Percentiles rank a stretch among this genome's conserved stretches.
These are phyloP conservation scores for Skeletonema tropicum DNA, from an alignment of 108 stramenopile genomes.

Conservation along the genomic window DNA sequence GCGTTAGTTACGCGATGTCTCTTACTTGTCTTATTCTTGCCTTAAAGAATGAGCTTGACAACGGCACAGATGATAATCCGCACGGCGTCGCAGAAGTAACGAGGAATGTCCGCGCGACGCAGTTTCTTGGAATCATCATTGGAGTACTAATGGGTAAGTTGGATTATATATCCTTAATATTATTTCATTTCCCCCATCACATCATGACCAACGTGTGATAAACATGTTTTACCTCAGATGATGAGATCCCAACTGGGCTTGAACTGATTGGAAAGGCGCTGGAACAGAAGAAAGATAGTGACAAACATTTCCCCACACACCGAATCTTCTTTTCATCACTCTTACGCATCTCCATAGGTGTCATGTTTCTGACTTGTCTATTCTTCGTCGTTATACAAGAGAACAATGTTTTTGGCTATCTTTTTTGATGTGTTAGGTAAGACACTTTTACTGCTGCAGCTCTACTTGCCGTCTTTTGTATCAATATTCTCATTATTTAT, in stretches of 20 bases:
- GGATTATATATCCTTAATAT: neutral
- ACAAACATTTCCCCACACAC: neutral
- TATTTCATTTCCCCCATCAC: neutral
- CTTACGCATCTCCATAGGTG: constrained; percentile 9
- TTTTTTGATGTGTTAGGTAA: constrained; percentile 27
- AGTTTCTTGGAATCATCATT: constrained; percentile 33
- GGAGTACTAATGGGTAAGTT: constrained; percentile 8
- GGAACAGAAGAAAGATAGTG: constrained; percentile 4
- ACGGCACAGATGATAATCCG: constrained; percentile 24
- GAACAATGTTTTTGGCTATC: constrained; percentile 6
- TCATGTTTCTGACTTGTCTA: constrained; percentile 8
- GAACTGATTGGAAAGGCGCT: constrained; percentile 17
- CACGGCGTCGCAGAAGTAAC: constrained; percentile 30
- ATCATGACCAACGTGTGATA: neutral
- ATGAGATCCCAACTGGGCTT: constrained; percentile 22
- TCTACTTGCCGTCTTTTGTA: neutral
- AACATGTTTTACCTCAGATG: neutral
- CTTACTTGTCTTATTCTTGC: constrained; percentile 33
- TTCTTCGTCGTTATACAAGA: constrained; percentile 19
- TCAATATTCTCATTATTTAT: neutral
- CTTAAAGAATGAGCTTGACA: constrained; percentile 29
- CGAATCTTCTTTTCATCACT: constrained; percentile 14
- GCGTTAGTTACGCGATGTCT: constrained; percentile 5
- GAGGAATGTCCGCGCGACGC: constrained; percentile 17
- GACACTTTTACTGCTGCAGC: neutral